Conservation (phyloP, 2,329 filamentous ascomycete genomes). For the Penicillium sp. region DNA sequence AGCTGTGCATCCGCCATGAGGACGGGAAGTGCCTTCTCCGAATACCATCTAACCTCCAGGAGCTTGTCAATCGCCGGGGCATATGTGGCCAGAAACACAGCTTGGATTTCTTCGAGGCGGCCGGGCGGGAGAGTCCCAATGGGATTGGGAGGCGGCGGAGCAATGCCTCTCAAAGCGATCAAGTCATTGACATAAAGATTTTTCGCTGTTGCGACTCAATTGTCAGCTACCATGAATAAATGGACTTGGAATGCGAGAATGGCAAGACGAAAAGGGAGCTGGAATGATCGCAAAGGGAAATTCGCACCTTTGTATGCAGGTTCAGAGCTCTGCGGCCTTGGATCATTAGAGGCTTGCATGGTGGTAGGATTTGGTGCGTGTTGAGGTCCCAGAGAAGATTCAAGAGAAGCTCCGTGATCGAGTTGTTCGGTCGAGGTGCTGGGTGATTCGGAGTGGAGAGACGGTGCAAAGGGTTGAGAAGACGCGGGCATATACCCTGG, state of each 20-base stretch:
- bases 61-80: constrained; percentile 70
- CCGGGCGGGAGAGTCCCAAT: constrained; percentile 46
- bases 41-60: constrained; percentile 83
- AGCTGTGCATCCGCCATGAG: constrained; percentile 57
- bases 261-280: neutral
- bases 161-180: constrained; percentile 60
- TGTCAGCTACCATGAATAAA: constrained; percentile 41
- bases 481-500: constrained; percentile 41
- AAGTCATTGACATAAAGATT: constrained; percentile 73
- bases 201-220: constrained; percentile 48
- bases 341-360: constrained; percentile 34
- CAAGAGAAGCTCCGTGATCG: constrained; percentile 62
- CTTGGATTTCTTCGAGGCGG: constrained; percentile 64
- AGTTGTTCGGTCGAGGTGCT: constrained; percentile 46
- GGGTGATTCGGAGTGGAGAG: constrained; percentile 38
- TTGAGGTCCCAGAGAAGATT: constrained; percentile 61
- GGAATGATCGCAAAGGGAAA: neutral
- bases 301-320: constrained; percentile 23
- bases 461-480: constrained; percentile 41
- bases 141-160: constrained; percentile 56
- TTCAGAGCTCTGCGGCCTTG: constrained; percentile 21
- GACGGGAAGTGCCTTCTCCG: constrained; percentile 51
- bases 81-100: constrained; percentile 73
- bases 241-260: neutral
- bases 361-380: constrained; percentile 33